These are phyloP conservation scores for Sclerotinia subarctica DNA, from an alignment of 2,329 filamentous ascomycete genomes.

Conservation along the genomic window DNA sequence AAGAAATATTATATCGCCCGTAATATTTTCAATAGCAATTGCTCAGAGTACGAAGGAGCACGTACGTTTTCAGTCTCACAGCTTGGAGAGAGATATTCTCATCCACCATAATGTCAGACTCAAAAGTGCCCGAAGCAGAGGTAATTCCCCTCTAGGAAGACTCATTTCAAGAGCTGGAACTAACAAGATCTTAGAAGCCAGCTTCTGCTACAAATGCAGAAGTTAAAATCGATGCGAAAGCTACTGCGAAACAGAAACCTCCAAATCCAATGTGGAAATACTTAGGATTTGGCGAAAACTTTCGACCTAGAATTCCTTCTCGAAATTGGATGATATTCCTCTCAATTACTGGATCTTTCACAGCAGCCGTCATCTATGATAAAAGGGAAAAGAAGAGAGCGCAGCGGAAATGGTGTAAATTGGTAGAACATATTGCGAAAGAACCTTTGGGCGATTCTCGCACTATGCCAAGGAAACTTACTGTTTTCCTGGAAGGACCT, in stretches of 20 bases:
- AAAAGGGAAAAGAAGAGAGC: conserved; percentile 82
- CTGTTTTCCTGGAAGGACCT: conserved; percentile 80
- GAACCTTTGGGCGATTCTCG: conserved; percentile 67
- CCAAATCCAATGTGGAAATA: conserved; percentile 72
- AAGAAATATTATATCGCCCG: conserved; percentile 4
- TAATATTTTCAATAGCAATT: conserved; percentile 7
- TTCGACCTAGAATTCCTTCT: conserved; percentile 82
- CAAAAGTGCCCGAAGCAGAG: conserved; percentile 26
- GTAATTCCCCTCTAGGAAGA: conserved; percentile 15
- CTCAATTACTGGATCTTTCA: conserved; percentile 71
- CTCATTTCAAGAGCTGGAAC: conserved; percentile 8
- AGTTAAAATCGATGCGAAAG: conserved; percentile 38
- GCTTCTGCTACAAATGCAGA: conserved; percentile 38
- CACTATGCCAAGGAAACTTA: conserved; percentile 77
- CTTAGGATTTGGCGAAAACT: conserved; percentile 74
- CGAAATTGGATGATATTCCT: conserved; percentile 98
- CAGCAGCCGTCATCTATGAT: conserved; percentile 84
- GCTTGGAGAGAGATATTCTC: not conserved
- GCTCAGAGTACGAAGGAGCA: not conserved
- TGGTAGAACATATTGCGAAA: conserved; percentile 79
- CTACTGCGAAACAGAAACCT: conserved; percentile 46
- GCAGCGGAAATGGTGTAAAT: conserved; percentile 80
- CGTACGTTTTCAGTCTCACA: not conserved
- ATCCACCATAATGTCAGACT: conserved; percentile 13
- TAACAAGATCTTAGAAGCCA: conserved; percentile 30